Evolutionary conservation across 2,329 filamentous ascomycete genomes (phyloP), one percentile per base, ranked within the genome.

Genomic region (Aciculosporium take): DNA sequence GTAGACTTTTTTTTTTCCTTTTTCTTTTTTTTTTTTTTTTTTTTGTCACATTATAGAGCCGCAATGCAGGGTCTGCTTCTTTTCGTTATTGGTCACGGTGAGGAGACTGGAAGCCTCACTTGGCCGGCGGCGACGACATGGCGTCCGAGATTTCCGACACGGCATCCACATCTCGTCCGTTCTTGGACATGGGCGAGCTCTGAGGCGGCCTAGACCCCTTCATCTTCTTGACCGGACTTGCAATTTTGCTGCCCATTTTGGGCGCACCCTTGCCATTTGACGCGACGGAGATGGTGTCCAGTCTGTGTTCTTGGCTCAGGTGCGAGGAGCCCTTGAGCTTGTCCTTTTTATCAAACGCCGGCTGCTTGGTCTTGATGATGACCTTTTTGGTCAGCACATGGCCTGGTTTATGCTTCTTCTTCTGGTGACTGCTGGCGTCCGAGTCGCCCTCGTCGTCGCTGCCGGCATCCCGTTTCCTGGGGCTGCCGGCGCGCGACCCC

Each of bases 71-170:
- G 10, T n/a, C 12, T 17, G 20, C 9, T 23, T 12, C 6, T 10
- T 20, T 7, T 6, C 6, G 9, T 35, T 13, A 10, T 10, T 37
- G 5, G 27, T 37, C 6, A 35, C 20, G 2, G 9, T 37, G n/a
- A 20, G n/a, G n/a, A n/a, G n/a, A n/a, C n/a, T 9, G 15, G 13
- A n/a, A 12, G 8, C 12, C n/a, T 40, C 38, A 49, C 31, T 49
- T 49, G 7, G 35, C 50, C 3, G 69, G 69, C 15, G 72, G 72
- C 13, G 72, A 75, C 1, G 72, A 76, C 45, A 74, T 54, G 0
- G 69, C 69, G 15, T 67, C 73, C 1, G 71, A 74, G 31, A 71
- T 74, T 51, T 76, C 73, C 13, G 71, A 74, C 46, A 68, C 68
- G 32, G 59, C 66, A 36, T 74, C 72, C 15, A 64, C 63, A 34